Percentiles rank a stretch among this genome's conserved stretches.
Conservation (phyloP, 148 eudicot genomes). For the Salicornia ramosissima region DNA sequence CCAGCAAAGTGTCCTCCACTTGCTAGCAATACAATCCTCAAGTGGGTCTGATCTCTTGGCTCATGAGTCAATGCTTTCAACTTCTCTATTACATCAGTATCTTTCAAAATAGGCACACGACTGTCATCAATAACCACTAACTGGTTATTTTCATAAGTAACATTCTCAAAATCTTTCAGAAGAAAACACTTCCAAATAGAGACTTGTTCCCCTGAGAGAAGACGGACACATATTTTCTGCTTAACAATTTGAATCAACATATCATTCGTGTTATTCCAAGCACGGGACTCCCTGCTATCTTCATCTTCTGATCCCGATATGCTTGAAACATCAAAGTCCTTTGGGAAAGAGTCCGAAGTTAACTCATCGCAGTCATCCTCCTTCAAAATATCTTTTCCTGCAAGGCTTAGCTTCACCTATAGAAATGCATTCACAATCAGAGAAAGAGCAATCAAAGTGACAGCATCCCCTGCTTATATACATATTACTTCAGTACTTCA, state of each 20-base stretch:
- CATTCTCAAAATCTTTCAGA: constrained; percentile 49
- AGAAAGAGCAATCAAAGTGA: constrained; percentile 5
- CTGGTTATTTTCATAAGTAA: constrained; percentile 51
- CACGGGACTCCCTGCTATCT: constrained; percentile 41
- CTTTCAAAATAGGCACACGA: constrained; percentile 30
- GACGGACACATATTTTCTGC: constrained; percentile 51
- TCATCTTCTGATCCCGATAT: constrained; percentile 95
- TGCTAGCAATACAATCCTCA: constrained; percentile 79
- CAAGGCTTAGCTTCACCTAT: constrained; percentile 77
- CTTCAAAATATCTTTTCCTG: constrained; percentile 66
- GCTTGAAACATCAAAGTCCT: constrained; percentile 80
- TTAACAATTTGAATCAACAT: constrained; percentile 31
- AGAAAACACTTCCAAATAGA: constrained; percentile 74
- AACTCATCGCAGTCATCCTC: constrained; percentile 83
- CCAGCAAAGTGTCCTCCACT: constrained; percentile 98
- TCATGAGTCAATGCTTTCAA: constrained; percentile 47
- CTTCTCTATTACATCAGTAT: constrained; percentile 53
- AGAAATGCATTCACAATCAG: constrained; percentile 13
- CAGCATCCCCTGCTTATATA: too few relatives aligned
- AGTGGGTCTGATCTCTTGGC: constrained; percentile 52
- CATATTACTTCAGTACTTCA: too few relatives aligned
- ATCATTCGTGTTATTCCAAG: constrained; percentile 24
- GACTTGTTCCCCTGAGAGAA: constrained; percentile 61
- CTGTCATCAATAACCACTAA: constrained; percentile 26
- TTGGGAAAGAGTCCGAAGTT: constrained; percentile 47